Conservation (phyloP, 139 green algal species). For the Tetradesmus lagerheimii region DNA sequence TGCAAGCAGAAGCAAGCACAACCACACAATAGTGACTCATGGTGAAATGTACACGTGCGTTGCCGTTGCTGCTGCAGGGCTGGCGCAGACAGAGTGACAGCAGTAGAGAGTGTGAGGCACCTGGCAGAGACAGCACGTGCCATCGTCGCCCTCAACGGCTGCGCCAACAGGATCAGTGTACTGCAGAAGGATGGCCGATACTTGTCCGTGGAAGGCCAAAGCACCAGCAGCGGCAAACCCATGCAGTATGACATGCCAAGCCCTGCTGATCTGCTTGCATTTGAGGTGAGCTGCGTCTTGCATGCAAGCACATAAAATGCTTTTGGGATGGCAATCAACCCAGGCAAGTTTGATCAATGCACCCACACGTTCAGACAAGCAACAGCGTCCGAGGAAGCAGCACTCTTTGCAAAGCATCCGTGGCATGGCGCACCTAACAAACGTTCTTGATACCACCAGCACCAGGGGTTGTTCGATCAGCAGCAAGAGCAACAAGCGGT, state of each 20-base stretch:
- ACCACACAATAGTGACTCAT: neutral
- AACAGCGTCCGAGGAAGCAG: neutral
- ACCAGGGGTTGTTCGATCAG: neutral
- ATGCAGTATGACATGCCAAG: conserved; percentile 18
- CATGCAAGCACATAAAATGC: neutral
- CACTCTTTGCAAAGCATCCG: neutral
- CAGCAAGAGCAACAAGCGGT: too few relatives aligned
- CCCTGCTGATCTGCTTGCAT: conserved; percentile 64
- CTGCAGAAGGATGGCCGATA: conserved; percentile 50
- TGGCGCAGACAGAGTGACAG: conserved; percentile 17
- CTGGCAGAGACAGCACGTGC: conserved; percentile 20
- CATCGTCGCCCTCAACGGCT: conserved; percentile 21
- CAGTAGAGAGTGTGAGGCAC: conserved; percentile 42
- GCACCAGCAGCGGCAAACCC: neutral
- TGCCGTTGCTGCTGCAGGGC: conserved; percentile 35
- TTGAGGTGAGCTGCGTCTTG: conserved; percentile 66
- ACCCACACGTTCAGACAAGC: neutral
- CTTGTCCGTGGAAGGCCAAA: conserved; percentile 4
- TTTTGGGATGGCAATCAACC: neutral
- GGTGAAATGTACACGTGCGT: neutral
- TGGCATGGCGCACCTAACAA: neutral
- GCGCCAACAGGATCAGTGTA: neutral
- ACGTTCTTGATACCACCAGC: too few relatives aligned
- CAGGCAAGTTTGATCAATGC: neutral
- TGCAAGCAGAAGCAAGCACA: neutral